Evolutionary conservation across 139 green algal genomes (phyloP).

Genomic region (Picochlorum sp.): DNA sequence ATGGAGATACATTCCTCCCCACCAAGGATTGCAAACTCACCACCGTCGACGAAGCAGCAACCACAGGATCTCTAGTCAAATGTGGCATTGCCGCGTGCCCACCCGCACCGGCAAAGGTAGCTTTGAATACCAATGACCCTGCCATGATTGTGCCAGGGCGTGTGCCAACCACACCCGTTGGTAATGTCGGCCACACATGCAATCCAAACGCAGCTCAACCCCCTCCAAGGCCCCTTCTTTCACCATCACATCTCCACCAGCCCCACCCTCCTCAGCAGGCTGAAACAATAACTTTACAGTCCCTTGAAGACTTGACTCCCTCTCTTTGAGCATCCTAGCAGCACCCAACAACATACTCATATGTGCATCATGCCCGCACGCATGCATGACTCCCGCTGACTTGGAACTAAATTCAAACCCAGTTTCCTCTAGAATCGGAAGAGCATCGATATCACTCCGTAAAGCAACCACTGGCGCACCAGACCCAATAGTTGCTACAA

Average conservation of each 20-base stretch:
- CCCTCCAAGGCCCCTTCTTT: constrained; percentile 41
- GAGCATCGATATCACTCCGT: constrained; percentile 82
- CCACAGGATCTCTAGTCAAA: constrained; percentile 64
- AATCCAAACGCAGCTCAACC: constrained; percentile 57
- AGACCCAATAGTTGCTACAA: constrained; percentile 62
- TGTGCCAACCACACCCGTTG: constrained; percentile 47
- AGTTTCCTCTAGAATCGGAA: constrained; percentile 57
- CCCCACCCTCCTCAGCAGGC: constrained; percentile 80
- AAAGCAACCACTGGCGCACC: constrained; percentile 59
- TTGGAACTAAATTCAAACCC: constrained; percentile 12
- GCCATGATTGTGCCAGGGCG: constrained; percentile 73
- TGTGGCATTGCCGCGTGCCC: constrained; percentile 85
- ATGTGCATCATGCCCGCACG: constrained; percentile 83
- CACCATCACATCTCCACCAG: constrained; percentile 60
- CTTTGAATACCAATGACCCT: constrained; percentile 53
- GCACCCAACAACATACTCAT: constrained; percentile 80
- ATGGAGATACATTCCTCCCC: constrained; percentile 66
- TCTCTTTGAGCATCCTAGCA: constrained; percentile 62
- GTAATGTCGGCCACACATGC: constrained; percentile 70
- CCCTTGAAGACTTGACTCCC: constrained; percentile 39
- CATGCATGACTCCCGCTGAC: constrained; percentile 66
- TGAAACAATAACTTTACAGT: constrained; percentile 86
- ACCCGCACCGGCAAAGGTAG: constrained; percentile 55
- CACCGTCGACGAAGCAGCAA: constrained; percentile 58
- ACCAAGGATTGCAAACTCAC: constrained; percentile 72